Conservation (phyloP, 2,329 filamentous ascomycete species). For the Penicillium corylophilum region DNA sequence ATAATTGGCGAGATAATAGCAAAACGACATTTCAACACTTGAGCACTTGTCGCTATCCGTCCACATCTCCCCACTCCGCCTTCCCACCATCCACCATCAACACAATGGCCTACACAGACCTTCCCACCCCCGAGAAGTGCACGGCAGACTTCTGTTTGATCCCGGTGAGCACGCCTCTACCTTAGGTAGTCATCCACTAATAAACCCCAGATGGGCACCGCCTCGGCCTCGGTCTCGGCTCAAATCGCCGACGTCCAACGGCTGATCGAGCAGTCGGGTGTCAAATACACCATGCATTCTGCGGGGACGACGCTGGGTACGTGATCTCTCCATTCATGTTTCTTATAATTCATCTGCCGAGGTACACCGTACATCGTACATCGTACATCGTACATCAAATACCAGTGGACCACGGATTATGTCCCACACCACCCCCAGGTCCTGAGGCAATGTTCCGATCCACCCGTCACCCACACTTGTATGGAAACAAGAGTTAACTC, state of each 20-base stretch:
- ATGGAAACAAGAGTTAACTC: not conserved
- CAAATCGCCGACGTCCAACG: slow-evolving; percentile 88
- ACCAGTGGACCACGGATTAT: not conserved
- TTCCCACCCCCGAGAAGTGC: slow-evolving; percentile 68
- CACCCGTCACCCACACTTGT: no score
- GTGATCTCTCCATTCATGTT: slow-evolving; percentile 30
- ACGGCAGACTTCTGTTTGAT: slow-evolving; percentile 91
- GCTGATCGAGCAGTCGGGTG: slow-evolving; percentile 74
- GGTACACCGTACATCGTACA: no score
- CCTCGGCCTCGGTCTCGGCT: slow-evolving; percentile 69
- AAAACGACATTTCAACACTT: no score
- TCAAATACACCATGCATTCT: slow-evolving; percentile 87
- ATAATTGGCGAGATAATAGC: no score
- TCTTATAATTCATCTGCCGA: not conserved
- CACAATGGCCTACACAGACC: slow-evolving; percentile 25
- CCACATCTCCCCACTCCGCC: not conserved
- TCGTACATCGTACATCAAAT: no score
- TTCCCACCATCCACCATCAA: not conserved
- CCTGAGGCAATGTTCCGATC: not conserved
- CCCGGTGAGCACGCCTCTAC: slow-evolving; percentile 55
- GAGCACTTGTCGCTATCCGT: not conserved
- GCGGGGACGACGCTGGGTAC: slow-evolving; percentile 88
- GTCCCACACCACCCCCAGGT: no score
- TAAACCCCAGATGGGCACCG: slow-evolving; percentile 69
- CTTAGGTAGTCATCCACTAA: slow-evolving; percentile 1